phyloP scores from a whole-genome alignment of 768 basidiomycete species.

The Trametes punicea region DNA sequence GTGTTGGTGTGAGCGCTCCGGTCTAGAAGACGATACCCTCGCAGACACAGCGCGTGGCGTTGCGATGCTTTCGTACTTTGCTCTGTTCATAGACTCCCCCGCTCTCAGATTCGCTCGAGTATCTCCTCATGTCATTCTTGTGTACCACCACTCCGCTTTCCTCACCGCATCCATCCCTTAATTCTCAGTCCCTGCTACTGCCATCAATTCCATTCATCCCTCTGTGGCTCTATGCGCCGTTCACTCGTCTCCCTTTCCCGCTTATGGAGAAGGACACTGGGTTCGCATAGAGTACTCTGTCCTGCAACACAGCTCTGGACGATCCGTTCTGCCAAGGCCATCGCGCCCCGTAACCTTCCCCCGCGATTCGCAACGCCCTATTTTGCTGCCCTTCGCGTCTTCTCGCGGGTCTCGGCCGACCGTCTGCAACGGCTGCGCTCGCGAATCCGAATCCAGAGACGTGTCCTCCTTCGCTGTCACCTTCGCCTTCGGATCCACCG shows the following conservation, averaged over 20 bases:
- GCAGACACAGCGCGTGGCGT: slow-evolving; percentile 4
- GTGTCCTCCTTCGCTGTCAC: too few relatives aligned
- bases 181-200: background rate
- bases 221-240: background rate
- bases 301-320: background rate
- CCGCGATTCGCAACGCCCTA: too few relatives aligned
- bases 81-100: slow-evolving; percentile 6
- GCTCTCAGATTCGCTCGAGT: background rate
- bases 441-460: too few relatives aligned
- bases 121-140: background rate
- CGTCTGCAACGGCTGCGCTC: too few relatives aligned
- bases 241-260: background rate
- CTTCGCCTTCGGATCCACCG: too few relatives aligned
- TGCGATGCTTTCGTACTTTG: background rate
- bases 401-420: too few relatives aligned
- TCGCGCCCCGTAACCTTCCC: too few relatives aligned
- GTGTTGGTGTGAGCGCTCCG: background rate
- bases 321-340: background rate
- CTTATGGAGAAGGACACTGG: background rate
- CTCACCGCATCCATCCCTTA: background rate
- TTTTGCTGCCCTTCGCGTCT: too few relatives aligned
- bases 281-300: too few relatives aligned
- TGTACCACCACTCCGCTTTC: background rate
- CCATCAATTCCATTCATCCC: background rate
- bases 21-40: slow-evolving; percentile 3